Conservation (phyloP, 805 yeast genomes). For the Metschnikowia matae region DNA sequence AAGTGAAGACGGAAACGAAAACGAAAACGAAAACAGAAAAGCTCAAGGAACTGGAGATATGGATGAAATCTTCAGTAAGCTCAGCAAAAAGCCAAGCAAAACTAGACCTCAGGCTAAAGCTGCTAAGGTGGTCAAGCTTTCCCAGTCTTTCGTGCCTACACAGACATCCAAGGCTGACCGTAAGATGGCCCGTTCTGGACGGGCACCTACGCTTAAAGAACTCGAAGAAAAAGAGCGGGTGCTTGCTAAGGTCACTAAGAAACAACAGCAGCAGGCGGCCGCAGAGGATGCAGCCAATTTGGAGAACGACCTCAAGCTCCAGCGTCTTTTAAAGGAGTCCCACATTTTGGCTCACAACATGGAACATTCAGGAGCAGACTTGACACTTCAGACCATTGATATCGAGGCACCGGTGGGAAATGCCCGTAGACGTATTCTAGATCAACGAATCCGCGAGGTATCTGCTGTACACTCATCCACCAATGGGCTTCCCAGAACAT, state of each 20-base stretch:
- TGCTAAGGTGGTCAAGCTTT: slow-evolving; percentile 49
- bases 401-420: slow-evolving; percentile 63
- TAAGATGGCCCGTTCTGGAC: slow-evolving; percentile 55
- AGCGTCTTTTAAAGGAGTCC: slow-evolving; percentile 65
- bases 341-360: slow-evolving; percentile 50
- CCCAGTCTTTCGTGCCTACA: slow-evolving; percentile 29
- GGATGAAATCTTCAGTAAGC: background rate
- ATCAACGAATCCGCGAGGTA: slow-evolving; percentile 49
- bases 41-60: background rate
- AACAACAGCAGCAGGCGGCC: slow-evolving; percentile 32
- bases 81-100: slow-evolving; percentile 1
- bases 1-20: background rate
- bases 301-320: slow-evolving; percentile 68
- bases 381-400: slow-evolving; percentile 60
- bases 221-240: slow-evolving; percentile 24
- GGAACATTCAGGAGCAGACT: slow-evolving; percentile 60
- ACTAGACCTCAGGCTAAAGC: background rate
- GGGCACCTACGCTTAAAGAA: slow-evolving; percentile 47
- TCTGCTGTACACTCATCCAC: slow-evolving; percentile 39
- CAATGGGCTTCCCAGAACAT: slow-evolving; percentile 41
- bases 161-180: slow-evolving; percentile 42
- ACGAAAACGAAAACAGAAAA: background rate
- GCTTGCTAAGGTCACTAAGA: slow-evolving; percentile 27
- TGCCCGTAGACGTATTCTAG: slow-evolving; percentile 61
- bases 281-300: slow-evolving; percentile 49